phyloP scores from a whole-genome alignment of 1,284 basidiomycete genomes.

The Sanghuangporus sanghuang region DNA sequence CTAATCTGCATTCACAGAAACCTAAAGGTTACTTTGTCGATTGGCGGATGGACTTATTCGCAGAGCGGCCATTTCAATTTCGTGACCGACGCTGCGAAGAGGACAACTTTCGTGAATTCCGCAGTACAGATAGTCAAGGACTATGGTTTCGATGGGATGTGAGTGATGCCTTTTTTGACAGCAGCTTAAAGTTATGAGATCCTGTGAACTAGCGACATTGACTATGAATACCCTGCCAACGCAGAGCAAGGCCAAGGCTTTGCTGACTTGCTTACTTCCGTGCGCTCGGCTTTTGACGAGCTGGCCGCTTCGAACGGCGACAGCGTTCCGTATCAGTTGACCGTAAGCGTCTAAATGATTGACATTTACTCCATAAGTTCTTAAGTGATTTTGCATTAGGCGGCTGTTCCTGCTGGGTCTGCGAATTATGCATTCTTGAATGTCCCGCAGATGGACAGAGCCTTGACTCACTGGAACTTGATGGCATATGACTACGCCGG shows the following conservation, averaged over 20 bases:
- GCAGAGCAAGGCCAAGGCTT: slow-evolving; percentile 52
- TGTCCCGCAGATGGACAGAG: slow-evolving; percentile 69
- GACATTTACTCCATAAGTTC: not conserved
- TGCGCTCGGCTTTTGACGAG: slow-evolving; percentile 51
- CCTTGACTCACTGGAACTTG: slow-evolving; percentile 84
- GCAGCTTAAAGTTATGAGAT: not conserved
- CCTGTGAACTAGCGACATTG: slow-evolving; percentile 46
- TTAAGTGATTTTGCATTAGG: slow-evolving; percentile 16
- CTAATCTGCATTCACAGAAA: slow-evolving; percentile 37
- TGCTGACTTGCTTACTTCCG: slow-evolving; percentile 49
- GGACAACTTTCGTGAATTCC: slow-evolving; percentile 65
- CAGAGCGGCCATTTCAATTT: slow-evolving; percentile 63
- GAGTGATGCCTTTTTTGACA: slow-evolving; percentile 24
- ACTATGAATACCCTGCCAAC: slow-evolving; percentile 60
- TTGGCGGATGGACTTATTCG: slow-evolving; percentile 76
- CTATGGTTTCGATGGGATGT: slow-evolving; percentile 86
- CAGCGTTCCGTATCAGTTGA: slow-evolving; percentile 50
- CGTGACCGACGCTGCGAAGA: slow-evolving; percentile 46
- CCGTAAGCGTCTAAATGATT: slow-evolving; percentile 29
- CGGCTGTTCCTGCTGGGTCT: slow-evolving; percentile 60
- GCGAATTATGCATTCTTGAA: slow-evolving; percentile 62
- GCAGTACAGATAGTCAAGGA: slow-evolving; percentile 77
- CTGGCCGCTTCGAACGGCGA: slow-evolving; percentile 55
- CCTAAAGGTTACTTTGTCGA: slow-evolving; percentile 71
- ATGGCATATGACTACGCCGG: slow-evolving; percentile 86